Conservation (phyloP, 106 monocot species). For the Apostasia shenzhenica region DNA sequence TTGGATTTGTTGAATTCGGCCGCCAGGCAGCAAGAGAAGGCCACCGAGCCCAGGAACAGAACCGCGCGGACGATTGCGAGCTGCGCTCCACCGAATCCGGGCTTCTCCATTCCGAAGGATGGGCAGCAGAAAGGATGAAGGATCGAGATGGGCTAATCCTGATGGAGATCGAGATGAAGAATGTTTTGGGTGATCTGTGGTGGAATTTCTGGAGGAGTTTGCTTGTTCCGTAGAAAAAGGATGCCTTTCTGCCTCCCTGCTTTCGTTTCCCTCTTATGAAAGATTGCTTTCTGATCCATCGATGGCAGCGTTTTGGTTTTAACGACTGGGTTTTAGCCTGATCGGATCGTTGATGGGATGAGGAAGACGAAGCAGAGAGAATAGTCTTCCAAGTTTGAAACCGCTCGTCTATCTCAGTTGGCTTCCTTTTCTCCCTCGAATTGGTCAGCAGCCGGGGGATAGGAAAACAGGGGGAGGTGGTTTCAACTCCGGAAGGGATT, state of each 20-base stretch:
- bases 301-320: no score
- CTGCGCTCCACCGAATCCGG: background rate
- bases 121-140: background rate
- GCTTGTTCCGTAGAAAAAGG: background rate
- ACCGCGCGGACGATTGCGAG: slow-evolving; percentile 12
- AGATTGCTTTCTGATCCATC: background rate
- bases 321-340: no score
- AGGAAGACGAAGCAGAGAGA: no score
- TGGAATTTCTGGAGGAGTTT: background rate
- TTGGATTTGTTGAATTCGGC: slow-evolving; percentile 66
- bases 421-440: no score
- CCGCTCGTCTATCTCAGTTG: no score
- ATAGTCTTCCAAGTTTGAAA: no score
- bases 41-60: slow-evolving; percentile 26
- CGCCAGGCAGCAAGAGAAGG: slow-evolving; percentile 59
- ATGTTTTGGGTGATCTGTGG: no score
- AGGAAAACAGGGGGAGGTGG: no score
- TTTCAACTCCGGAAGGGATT: no score
- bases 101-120: slow-evolving; percentile 13
- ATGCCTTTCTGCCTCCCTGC: slow-evolving; percentile 1
- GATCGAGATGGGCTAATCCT: background rate
- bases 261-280: background rate
- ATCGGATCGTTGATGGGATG: no score
- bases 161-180: no score
- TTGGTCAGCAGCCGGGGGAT: no score